Conservation (phyloP, 2,329 filamentous ascomycete genomes). For the Aspergillus awamori region DNA sequence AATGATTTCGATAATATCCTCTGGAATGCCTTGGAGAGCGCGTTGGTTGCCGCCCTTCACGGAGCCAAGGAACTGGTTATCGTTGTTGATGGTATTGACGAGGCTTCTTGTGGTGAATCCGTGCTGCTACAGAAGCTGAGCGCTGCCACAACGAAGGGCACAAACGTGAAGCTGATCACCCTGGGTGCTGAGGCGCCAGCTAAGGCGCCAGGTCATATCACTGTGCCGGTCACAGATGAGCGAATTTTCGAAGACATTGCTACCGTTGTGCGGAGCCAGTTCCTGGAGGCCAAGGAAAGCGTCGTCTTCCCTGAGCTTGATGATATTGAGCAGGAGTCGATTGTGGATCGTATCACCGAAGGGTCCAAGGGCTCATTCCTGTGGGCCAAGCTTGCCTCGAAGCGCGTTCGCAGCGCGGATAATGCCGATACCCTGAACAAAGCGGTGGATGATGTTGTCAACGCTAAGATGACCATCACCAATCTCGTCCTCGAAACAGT, state of each 20-base stretch:
- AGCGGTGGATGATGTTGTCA: conserved; percentile 32
- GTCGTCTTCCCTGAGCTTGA: conserved; percentile 29
- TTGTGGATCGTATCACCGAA: conserved; percentile 36
- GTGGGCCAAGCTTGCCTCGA: conserved; percentile 42
- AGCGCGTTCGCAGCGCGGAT: conserved; percentile 33
- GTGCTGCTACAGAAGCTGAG: conserved; percentile 33
- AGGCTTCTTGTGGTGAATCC: conserved; percentile 35
- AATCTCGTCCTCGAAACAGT: conserved; percentile 37
- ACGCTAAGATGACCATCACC: conserved; percentile 29
- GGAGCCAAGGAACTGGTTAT: conserved; percentile 41
- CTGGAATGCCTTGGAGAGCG: conserved; percentile 38
- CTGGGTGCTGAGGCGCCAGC: conserved; percentile 31
- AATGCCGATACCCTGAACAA: conserved; percentile 30
- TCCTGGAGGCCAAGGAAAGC: conserved; percentile 19
- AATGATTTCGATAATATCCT: conserved; percentile 40
- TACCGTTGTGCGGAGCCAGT: conserved; percentile 34
- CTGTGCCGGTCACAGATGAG: conserved; percentile 34
- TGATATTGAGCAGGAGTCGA: conserved; percentile 38
- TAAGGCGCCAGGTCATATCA: conserved; percentile 13
- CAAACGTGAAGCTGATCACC: conserved; percentile 35
- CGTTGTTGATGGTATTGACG: conserved; percentile 45
- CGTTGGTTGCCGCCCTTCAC: conserved; percentile 31
- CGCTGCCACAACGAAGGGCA: conserved; percentile 24
- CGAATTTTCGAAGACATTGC: conserved; percentile 43
- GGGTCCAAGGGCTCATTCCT: conserved; percentile 43